Base-by-base conservation (phyloP, 176 grass and related monocot genomes). In the Hsuehochloa calcarea region DNA sequence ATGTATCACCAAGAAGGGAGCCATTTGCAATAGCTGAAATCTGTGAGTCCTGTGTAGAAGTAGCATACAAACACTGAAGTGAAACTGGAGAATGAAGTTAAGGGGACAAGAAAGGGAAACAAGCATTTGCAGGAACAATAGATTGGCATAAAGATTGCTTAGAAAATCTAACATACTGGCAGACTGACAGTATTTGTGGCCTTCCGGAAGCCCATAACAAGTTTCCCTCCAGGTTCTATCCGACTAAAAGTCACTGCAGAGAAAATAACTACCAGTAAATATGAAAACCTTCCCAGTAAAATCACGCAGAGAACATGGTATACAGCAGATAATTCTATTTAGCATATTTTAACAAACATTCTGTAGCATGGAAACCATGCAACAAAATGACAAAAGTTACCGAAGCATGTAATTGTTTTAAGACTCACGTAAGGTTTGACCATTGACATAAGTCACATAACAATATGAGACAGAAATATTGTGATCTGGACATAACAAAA, bases 131-230 rank as follows among this genome's bases (percentile, higher is more conserved):
- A 72, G 8, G 39, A 77, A 56, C 46, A 70, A 71, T 34, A 35
- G 15, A 85, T 73, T 74, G 1, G n/a, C 5, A 80, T 63, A 12
- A 81, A 65, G 7, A 85, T 72, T 61, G 52, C 10, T 29, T 34
- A 29, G 51, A 86, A 70, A 59, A 73, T 85, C 25, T 3, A 84
- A 87, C 78, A 91, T 94, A 96, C 96, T 66, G 91, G 91, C 54
- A 99, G 73, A 75, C 84, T 92, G 43, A 90, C 84, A 82, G 91
- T 94, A 85, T 99, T 99, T 77, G 91, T 99, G 54, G 97, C 97
- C 89, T 99, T 99, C 29, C 97, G 84, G 63, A 96, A 99, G 68
- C 97, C 97, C 97, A 99, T 99, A 76, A 99, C 91, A 89, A 99
- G 97, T 89, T 99, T 99, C 35, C 97, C 92, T 82, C 91, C 92